Conservation (phyloP, 768 basidiomycete genomes). For the Ramaria sp. region DNA sequence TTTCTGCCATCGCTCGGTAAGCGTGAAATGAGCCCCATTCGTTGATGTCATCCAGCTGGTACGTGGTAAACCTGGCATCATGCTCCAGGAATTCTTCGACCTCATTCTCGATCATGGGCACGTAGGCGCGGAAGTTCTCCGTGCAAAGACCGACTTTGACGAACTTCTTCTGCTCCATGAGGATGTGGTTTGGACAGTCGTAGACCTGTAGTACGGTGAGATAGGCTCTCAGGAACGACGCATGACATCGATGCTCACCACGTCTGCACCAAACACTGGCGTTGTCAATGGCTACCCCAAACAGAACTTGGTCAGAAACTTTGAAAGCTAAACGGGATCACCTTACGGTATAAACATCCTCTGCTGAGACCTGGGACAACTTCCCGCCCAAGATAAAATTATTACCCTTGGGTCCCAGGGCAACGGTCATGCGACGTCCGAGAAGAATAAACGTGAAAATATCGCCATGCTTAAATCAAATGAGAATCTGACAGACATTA, state of each 20-base stretch:
- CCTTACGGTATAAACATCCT: slow-evolving; percentile 88
- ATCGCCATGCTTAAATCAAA: slow-evolving; percentile 65
- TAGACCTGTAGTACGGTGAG: slow-evolving; percentile 36
- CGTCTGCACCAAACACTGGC: slow-evolving; percentile 93
- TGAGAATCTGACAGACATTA: not conserved
- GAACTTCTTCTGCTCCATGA: slow-evolving; percentile 99
- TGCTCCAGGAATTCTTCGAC: slow-evolving; percentile 58
- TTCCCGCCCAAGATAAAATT: slow-evolving; percentile 94
- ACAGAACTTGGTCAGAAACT: slow-evolving; percentile 8
- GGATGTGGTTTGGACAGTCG: slow-evolving; percentile 87
- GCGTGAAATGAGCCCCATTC: slow-evolving; percentile 76
- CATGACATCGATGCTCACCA: slow-evolving; percentile 29
- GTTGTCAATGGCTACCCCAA: slow-evolving; percentile 69
- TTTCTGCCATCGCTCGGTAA: slow-evolving; percentile 65
- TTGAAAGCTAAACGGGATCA: not conserved
- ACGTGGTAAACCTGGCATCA: slow-evolving; percentile 53
- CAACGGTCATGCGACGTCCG: slow-evolving; percentile 84
- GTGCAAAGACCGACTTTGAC: slow-evolving; percentile 91
- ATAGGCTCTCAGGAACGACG: not conserved
- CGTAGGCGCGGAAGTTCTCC: slow-evolving; percentile 83
- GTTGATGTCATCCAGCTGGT: slow-evolving; percentile 53
- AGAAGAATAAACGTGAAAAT: slow-evolving; percentile 94
- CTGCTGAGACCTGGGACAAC: slow-evolving; percentile 83
- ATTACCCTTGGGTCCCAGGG: slow-evolving; percentile 84
- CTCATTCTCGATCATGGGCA: slow-evolving; percentile 69